Evolutionary conservation across 2,329 filamentous ascomycete genomes (phyloP).

Genomic region (Penicillium sp.): DNA sequence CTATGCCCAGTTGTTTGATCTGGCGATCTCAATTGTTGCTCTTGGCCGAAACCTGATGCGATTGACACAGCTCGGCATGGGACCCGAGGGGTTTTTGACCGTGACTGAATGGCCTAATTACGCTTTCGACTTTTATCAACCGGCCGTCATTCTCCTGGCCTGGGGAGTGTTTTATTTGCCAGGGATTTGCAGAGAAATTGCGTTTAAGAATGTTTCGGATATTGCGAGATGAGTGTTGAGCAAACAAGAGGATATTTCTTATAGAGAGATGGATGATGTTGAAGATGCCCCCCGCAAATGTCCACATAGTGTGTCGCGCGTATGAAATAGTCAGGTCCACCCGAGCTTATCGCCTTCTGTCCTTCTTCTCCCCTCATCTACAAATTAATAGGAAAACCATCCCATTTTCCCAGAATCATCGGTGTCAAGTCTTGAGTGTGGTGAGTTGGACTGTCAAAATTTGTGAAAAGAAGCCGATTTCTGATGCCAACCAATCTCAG

Average conservation of each 20-base stretch:
- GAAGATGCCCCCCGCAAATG: neutral
- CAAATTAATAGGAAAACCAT: no score
- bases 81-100: slow-evolving; percentile 5
- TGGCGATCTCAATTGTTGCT: slow-evolving; percentile 9
- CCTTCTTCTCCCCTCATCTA: neutral
- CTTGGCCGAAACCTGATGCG: slow-evolving; percentile 14
- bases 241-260: no score
- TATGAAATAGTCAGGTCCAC: neutral
- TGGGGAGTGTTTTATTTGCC: slow-evolving; percentile 15
- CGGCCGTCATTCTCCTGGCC: slow-evolving; percentile 7
- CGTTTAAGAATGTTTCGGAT: neutral
- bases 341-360: neutral
- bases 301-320: neutral
- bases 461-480: no score
- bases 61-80: slow-evolving; percentile 10
- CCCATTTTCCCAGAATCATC: no score
- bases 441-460: no score
- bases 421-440: no score
- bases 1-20: slow-evolving; percentile 11
- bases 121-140: slow-evolving; percentile 15
- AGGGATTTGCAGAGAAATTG: neutral
- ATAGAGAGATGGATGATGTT: neutral
- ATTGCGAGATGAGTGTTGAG: neutral
- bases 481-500: no score
- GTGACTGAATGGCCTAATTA: slow-evolving; percentile 15